Evolutionary conservation across 164 flowering plant species (phyloP), one percentile per base, ranked within the genome.

Genomic region (Piper longum): DNA sequence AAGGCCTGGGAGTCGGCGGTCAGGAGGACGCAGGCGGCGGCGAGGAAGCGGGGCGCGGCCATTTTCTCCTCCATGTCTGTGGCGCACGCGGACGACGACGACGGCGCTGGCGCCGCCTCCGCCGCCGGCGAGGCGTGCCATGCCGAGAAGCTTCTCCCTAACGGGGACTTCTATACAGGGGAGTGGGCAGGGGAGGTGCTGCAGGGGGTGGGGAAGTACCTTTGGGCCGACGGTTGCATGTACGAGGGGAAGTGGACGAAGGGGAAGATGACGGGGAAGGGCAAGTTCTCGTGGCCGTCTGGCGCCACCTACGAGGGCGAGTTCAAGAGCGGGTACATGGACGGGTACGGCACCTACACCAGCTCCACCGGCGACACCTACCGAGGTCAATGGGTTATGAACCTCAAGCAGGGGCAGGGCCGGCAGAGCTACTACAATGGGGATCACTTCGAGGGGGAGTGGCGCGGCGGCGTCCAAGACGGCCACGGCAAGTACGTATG

Each of bases 211-310:
- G 98, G 98, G 1, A 89, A 85, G 78, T 89, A 82, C 55, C 63
- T 89, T 0, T 91, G 98, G 98, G 75, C 79, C 0, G 98, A 89
- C 67, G 98, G 98, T 13, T 89, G 98, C 62, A 83, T 89, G 90
- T 89, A 89, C 57, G 84, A 82, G 1, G 98, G 98, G 7, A 92
- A 89, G 51, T 91, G 96, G 96, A 60, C 43, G 42, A 72, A 61
- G 43, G 98, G 98, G 0, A 82, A 76, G 70, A 76, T 82, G 0
- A 79, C 56, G 70, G 98, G 98, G 2, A 82, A 76, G 57, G 98
- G 98, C 0, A 77, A 65, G 64, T 91, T 91, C 62, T 80, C 82
- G 54, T 91, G 98, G 98, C 95, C 95, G 17, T 81, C 85, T 4
- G 96, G 96, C 12, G 96, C 96, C 16, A 87, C 85, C 42, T 89